Evolutionary conservation across 441 rosid species (phyloP).

Genomic region (Isatis lusitanica): DNA sequence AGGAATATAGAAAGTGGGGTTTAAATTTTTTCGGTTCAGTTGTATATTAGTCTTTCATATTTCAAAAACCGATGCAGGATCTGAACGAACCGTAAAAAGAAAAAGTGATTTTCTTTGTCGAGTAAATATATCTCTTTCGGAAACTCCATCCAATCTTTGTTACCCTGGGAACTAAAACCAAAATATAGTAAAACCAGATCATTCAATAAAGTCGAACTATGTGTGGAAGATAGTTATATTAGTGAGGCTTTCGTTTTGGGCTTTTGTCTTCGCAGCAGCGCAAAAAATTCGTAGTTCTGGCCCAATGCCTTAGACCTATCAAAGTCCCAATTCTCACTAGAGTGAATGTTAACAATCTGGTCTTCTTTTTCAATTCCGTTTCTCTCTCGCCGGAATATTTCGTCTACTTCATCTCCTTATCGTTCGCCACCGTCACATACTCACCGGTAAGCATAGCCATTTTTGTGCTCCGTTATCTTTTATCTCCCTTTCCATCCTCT

Average conservation of each 20-base stretch:
- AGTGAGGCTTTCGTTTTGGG: not conserved
- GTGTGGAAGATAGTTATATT: not conserved
- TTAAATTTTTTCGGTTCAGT: not conserved
- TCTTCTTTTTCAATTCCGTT: conserved; percentile 19
- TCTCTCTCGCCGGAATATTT: conserved; percentile 34
- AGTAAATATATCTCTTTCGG: not conserved
- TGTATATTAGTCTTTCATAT: not conserved
- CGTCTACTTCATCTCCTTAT: conserved; percentile 19
- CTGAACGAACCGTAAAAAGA: not conserved
- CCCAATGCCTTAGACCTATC: conserved; percentile 16
- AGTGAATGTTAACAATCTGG: conserved; percentile 2
- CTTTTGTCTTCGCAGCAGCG: not conserved
- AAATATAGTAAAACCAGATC: too few relatives aligned
- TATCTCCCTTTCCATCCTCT: not conserved
- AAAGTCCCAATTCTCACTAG: conserved; percentile 3
- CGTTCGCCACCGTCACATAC: conserved; percentile 26
- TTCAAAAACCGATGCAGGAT: not conserved
- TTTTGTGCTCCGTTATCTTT: not conserved
- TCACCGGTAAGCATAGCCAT: conserved; percentile 23
- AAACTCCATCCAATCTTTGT: not conserved
- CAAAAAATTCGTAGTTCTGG: not conserved
- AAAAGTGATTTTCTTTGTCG: not conserved
- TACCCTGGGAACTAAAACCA: too few relatives aligned
- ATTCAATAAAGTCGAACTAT: too few relatives aligned
- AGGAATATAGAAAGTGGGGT: not conserved